These are phyloP conservation scores for Fusarium avenaceum DNA, from an alignment of 2,329 filamentous ascomycete genomes.

Conservation along the genomic window DNA sequence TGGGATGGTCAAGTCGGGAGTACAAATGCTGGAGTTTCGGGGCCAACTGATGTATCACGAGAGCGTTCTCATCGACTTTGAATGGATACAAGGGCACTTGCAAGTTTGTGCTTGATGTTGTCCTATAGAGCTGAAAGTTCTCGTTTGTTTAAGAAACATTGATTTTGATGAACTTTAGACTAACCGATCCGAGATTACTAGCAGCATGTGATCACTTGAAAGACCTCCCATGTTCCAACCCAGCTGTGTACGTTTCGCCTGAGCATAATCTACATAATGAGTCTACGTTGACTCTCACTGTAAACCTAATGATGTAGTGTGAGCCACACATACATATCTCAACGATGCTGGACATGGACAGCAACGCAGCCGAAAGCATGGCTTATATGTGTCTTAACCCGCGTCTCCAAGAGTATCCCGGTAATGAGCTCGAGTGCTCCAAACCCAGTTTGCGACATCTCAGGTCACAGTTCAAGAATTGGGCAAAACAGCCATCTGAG, in stretches of 20 bases:
- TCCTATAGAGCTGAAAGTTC: slow-evolving; percentile 32
- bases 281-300: no score
- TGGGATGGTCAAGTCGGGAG: slow-evolving; percentile 14
- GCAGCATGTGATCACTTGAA: not conserved
- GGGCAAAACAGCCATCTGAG: no score
- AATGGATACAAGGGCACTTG: slow-evolving; percentile 33
- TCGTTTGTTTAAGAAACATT: slow-evolving; percentile 23
- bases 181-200: not conserved
- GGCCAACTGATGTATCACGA: slow-evolving; percentile 33
- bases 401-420: no score
- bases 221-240: not conserved
- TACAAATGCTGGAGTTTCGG: slow-evolving; percentile 40
- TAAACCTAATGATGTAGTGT: no score
- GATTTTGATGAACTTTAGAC: slow-evolving; percentile 21
- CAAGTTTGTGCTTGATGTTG: slow-evolving; percentile 34
- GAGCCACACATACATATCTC: no score
- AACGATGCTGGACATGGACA: no score
- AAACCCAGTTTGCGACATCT: no score
- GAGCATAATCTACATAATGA: no score
- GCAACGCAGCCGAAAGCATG: no score
- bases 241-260: not conserved
- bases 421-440: no score
- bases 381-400: no score
- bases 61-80: slow-evolving; percentile 31
- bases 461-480: no score